phyloP scores from a whole-genome alignment of 2,329 filamentous ascomycete genomes.

The Hypoxylon sp. region DNA sequence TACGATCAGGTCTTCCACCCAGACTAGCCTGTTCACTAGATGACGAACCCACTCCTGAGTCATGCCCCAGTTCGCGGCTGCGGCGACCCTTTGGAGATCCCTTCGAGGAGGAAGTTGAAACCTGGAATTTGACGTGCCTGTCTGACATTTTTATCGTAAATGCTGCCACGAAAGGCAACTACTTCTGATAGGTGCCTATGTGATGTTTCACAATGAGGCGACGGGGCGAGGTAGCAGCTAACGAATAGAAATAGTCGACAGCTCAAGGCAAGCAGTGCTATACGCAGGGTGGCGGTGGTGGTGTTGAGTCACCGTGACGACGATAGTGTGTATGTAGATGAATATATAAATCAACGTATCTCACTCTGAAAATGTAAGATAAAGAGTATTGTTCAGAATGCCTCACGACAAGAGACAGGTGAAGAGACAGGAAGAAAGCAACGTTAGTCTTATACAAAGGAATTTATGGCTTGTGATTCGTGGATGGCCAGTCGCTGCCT shows the following conservation, averaged over 20 bases:
- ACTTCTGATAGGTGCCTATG: conserved; percentile 24
- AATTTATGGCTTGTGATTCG: conserved; percentile 41
- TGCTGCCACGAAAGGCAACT: conserved; percentile 19
- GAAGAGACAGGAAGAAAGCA: conserved; percentile 33
- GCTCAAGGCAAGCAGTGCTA: conserved; percentile 7
- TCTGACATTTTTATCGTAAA: conserved; percentile 45
- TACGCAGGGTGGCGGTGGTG: conserved; percentile 19
- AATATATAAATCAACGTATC: conserved; percentile 26
- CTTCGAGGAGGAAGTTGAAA: conserved; percentile 36
- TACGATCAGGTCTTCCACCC: conserved; percentile 52
- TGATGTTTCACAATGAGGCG: conserved; percentile 30
- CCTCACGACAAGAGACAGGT: conserved; percentile 29
- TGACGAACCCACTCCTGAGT: conserved; percentile 53
- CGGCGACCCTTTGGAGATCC: conserved; percentile 35
- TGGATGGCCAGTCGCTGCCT: conserved; percentile 47
- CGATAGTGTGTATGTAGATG: not conserved
- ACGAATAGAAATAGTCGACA: conserved; percentile 30
- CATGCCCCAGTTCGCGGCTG: conserved; percentile 45
- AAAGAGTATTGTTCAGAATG: conserved; percentile 18
- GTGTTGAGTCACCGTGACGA: conserved; percentile 17
- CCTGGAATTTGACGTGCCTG: conserved; percentile 47
- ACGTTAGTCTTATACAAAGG: conserved; percentile 45
- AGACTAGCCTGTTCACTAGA: conserved; percentile 51
- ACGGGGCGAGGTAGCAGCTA: conserved; percentile 3
- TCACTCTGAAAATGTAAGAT: conserved; percentile 16